phyloP scores from a whole-genome alignment of 2,329 filamentous ascomycete genomes.

The Alternaria sp. region DNA sequence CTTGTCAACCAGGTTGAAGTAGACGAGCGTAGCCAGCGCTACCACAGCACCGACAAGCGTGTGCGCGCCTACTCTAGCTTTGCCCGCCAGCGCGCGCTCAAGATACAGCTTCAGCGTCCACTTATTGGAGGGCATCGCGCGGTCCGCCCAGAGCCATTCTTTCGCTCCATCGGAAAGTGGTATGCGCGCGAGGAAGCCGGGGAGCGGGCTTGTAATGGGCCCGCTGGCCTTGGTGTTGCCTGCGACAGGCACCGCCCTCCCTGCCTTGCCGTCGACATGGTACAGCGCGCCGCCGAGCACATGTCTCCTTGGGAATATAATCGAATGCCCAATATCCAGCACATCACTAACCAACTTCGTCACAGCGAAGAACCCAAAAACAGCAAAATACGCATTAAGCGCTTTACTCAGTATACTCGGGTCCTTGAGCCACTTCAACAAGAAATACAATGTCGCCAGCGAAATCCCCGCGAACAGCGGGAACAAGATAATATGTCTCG shows the following conservation, averaged over 20 bases:
- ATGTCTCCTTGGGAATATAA: conserved; percentile 79
- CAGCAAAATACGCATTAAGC: conserved; percentile 81
- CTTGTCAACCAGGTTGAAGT: conserved; percentile 68
- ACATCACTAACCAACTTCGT: conserved; percentile 75
- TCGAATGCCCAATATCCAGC: conserved; percentile 67
- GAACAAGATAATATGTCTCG: conserved; percentile 83
- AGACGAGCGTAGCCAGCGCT: conserved; percentile 64
- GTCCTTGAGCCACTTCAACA: conserved; percentile 88
- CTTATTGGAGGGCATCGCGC: conserved; percentile 58
- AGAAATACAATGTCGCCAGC: conserved; percentile 79
- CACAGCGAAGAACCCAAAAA: conserved; percentile 79
- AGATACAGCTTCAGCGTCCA: conserved; percentile 61
- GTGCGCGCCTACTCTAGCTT: conserved; percentile 61
- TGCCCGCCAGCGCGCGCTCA: conserved; percentile 57
- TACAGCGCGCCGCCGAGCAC: conserved; percentile 58
- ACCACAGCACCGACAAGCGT: conserved; percentile 63
- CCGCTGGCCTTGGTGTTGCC: conserved; percentile 30
- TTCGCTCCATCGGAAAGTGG: conserved; percentile 50
- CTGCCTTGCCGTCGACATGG: conserved; percentile 49
- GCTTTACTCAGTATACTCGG: conserved; percentile 82
- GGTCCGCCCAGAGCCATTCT: conserved; percentile 57
- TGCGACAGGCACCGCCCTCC: conserved; percentile 43
- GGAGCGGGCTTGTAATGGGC: conserved; percentile 55
- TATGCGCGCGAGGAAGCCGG: conserved; percentile 57
- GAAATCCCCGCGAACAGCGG: conserved; percentile 77